Evolutionary conservation across 306 rosid genomes (phyloP).

Genomic region (Pueraria montana): DNA sequence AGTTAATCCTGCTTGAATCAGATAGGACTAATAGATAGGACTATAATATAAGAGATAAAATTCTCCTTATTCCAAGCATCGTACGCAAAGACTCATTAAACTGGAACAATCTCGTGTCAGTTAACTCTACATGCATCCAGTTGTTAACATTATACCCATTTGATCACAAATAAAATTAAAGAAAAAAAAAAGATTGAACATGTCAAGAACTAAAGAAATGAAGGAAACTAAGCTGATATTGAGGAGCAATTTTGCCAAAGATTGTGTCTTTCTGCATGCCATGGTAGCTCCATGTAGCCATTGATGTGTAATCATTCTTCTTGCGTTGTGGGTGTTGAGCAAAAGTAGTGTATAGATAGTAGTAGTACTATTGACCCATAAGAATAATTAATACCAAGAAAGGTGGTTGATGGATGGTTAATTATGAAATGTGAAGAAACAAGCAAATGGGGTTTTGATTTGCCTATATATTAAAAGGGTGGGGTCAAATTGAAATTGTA

Average conservation of each 20-base stretch:
- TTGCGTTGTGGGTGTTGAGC: slow-evolving; percentile 9
- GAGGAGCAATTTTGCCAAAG: slow-evolving; percentile 39
- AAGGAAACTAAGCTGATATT: background rate
- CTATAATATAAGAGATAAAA: too few species aligned
- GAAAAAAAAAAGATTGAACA: slow-evolving; percentile 9
- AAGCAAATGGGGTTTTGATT: slow-evolving; percentile 21
- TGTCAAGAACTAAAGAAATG: slow-evolving; percentile 4
- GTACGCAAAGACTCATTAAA: too few species aligned
- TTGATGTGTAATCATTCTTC: slow-evolving; percentile 31
- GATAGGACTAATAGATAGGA: background rate
- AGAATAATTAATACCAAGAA: slow-evolving; percentile 36
- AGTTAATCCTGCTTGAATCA: background rate
- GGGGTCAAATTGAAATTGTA: slow-evolving; percentile 31
- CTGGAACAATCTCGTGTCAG: background rate
- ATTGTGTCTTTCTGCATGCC: slow-evolving; percentile 44
- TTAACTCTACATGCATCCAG: background rate
- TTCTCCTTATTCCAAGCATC: too few species aligned
- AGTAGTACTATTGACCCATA: slow-evolving; percentile 1
- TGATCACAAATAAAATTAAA: background rate
- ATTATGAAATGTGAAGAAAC: slow-evolving; percentile 33
- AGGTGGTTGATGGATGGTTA: slow-evolving; percentile 20
- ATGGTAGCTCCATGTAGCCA: background rate
- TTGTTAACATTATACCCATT: background rate
- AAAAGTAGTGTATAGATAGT: background rate
- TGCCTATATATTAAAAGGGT: slow-evolving; percentile 2